phyloP scores from a whole-genome alignment of 1,284 basidiomycete species.

The Austropuccinia psidii region DNA sequence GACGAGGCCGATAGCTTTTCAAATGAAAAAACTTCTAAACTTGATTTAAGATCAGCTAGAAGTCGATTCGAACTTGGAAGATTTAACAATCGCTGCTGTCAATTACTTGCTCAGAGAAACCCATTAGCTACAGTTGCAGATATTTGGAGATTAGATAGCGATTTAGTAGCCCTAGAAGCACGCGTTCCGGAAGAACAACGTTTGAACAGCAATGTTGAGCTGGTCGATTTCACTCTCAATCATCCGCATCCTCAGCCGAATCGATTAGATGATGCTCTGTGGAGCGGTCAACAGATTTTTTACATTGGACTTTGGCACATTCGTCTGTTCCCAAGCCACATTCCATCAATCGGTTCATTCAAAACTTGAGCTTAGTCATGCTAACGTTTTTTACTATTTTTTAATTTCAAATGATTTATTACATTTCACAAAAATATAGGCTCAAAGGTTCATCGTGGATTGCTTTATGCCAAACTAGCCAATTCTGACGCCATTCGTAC shows the following conservation, averaged over 20 bases:
- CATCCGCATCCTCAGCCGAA: background rate
- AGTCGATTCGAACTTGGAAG: conserved; percentile 29
- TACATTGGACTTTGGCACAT: conserved; percentile 35
- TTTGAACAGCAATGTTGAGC: conserved; percentile 2
- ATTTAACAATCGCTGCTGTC: conserved; percentile 35
- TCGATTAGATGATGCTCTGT: conserved; percentile 5
- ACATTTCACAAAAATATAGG: background rate
- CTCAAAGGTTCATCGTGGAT: conserved; percentile 32
- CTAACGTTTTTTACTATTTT: background rate
- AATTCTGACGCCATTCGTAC: background rate
- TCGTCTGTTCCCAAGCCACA: background rate
- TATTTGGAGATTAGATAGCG: conserved; percentile 28
- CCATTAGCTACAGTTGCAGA: conserved; percentile 28
- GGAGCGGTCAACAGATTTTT: conserved; percentile 34
- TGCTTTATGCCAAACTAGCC: conserved; percentile 18
- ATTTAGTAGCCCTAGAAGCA: conserved; percentile 22
- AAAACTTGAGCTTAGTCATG: background rate
- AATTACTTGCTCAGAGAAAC: conserved; percentile 19
- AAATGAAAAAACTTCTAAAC: background rate
- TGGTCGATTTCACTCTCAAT: background rate
- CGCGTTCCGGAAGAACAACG: conserved; percentile 17
- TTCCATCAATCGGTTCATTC: background rate
- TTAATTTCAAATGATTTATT: background rate
- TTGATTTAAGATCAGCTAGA: conserved; percentile 24
- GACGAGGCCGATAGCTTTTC: background rate